Evolutionary conservation across 2,329 filamentous ascomycete species (phyloP), one percentile per base, ranked within the genome.

Genomic region (Fusarium sp.): DNA sequence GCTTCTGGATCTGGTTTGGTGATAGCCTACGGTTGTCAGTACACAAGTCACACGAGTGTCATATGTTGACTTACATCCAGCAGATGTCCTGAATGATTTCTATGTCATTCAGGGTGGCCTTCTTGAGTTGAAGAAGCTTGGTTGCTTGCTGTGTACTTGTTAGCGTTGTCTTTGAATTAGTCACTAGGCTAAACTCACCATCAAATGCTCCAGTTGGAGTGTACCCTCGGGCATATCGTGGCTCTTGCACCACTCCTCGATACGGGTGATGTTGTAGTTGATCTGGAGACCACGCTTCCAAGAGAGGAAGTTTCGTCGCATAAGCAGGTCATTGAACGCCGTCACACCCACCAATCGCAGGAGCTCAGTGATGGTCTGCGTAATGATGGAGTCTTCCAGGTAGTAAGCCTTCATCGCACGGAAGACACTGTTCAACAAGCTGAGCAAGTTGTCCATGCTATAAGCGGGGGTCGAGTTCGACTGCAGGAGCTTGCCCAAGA

Each of bases 11-110:
- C 82, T 99, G 96, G 83, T 98, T 98, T 56, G 96, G 96, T 3
- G 95, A 98, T 57, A 99, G 89, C 93, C 93, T 96, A 26, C 14
- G 13, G 68, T 18, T 30, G 71, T 72, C 44, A 76, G 67, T 54
- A 54, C 12, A 6, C 18, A 15, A 7, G n/a, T 18, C 11, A 76
- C 12, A 35, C n/a, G 3, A 17, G 3, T 14, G 6, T 18, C 14
- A 7, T 17, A 8, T 0, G 1, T 13, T 20, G 38, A 89, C 93
- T 90, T 85, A 97, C 95, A 98, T 98, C 95, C 95, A 98, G 88
- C 96, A 99, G 77, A 99, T 99, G 81, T 99, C 96, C 85, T 99
- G 96, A 78, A 99, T 99, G 77, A 99, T 99, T 84, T 99, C 96
- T 77, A 99, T 99, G 78, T 99, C 96, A 81, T 98, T 99, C 80